Evolutionary conservation across 2,329 filamentous ascomycete species (phyloP).

Genomic region (Periconia sp.): DNA sequence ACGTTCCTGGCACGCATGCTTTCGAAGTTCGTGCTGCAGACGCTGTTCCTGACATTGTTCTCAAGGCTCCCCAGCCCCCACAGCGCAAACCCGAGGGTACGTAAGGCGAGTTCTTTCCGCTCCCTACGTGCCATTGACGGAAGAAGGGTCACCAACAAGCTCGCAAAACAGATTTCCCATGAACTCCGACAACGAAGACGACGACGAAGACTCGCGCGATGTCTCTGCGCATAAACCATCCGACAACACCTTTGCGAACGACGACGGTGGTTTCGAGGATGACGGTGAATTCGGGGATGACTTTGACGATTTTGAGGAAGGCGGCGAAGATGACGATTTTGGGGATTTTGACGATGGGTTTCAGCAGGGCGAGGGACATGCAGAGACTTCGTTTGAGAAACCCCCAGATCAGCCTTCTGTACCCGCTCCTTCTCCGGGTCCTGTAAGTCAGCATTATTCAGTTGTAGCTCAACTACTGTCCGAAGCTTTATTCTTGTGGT

Average conservation of each 20-base stretch:
- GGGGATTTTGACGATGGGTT: conserved; percentile 55
- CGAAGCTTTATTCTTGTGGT: conserved; percentile 26
- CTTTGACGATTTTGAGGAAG: conserved; percentile 65
- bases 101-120: conserved; percentile 44
- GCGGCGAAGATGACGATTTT: conserved; percentile 54
- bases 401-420: conserved; percentile 41
- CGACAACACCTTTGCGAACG: conserved; percentile 6
- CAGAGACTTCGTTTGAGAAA: conserved; percentile 44
- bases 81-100: conserved; percentile 58
- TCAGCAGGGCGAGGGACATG: conserved; percentile 42
- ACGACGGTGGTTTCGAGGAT: conserved; percentile 51
- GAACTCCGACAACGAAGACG: conserved; percentile 41
- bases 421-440: conserved; percentile 46
- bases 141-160: conserved; percentile 60
- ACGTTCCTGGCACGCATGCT: conserved; percentile 63
- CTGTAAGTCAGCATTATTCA: conserved; percentile 51
- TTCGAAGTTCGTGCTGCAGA: conserved; percentile 60
- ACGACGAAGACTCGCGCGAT: conserved; percentile 14
- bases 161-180: conserved; percentile 54
- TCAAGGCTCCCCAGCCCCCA: conserved; percentile 49
- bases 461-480: conserved; percentile 37
- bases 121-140: conserved; percentile 61
- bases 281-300: conserved; percentile 74
- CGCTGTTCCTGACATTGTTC: conserved; percentile 60
- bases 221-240: conserved; percentile 11